These are phyloP conservation scores for Saccharata proteae DNA, from an alignment of 2,329 filamentous ascomycete genomes.

Conservation along the genomic window DNA sequence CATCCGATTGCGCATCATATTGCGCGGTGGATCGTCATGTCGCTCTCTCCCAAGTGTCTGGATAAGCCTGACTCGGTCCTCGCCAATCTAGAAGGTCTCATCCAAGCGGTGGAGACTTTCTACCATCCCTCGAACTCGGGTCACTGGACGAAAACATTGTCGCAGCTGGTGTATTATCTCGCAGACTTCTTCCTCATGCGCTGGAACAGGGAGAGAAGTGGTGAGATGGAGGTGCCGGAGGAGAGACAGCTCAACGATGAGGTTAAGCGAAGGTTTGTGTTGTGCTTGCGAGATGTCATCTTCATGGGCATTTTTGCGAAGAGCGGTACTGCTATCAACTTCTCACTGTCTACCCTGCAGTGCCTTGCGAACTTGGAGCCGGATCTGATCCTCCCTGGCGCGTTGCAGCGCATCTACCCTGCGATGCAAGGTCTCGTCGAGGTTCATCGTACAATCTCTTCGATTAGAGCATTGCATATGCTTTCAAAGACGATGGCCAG, in stretches of 20 bases:
- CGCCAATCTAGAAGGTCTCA: constrained; percentile 74
- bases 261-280: constrained; percentile 81
- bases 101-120: constrained; percentile 94
- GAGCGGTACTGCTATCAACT: constrained; percentile 81
- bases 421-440: constrained; percentile 94
- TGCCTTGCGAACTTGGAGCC: constrained; percentile 85
- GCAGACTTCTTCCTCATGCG: constrained; percentile 94
- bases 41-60: constrained; percentile 72
- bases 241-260: constrained; percentile 67
- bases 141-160: constrained; percentile 76
- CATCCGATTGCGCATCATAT: constrained; percentile 87
- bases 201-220: constrained; percentile 90
- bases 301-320: constrained; percentile 99
- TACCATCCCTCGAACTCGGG: constrained; percentile 97
- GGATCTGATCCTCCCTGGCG: constrained; percentile 80
- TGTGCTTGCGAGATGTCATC: constrained; percentile 78
- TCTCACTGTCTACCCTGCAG: constrained; percentile 82
- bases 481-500: constrained; percentile 82
- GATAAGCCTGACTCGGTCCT: constrained; percentile 69
- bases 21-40: constrained; percentile 86
- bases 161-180: constrained; percentile 83
- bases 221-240: constrained; percentile 74
- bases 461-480: constrained; percentile 81
- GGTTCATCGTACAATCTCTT: constrained; percentile 91
- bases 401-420: constrained; percentile 90